A percentile compares a stretch with the other conserved stretches of the same genome.
Evolutionary conservation across 179 eudicot species (phyloP).

Genomic region (Spergularia azorica): DNA sequence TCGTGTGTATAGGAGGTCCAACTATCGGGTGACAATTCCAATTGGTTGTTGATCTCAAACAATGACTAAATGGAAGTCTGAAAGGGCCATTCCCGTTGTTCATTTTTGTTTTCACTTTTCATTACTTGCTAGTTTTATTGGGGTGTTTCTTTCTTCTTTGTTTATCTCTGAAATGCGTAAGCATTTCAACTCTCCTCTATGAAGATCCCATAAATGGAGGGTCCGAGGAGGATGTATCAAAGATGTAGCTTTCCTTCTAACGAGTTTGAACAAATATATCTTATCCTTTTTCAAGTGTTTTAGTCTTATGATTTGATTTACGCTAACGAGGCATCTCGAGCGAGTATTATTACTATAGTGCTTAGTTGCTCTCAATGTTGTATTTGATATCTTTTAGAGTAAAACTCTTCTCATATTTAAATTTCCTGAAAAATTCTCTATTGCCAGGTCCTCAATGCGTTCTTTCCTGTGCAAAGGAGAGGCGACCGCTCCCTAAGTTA

Average conservation of each 20-base stretch:
- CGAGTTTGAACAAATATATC: not conserved
- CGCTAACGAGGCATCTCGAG: not conserved
- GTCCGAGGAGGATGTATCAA: not conserved
- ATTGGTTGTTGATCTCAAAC: not conserved
- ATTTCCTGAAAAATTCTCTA: not conserved
- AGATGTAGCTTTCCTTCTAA: not conserved
- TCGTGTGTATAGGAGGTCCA: not conserved
- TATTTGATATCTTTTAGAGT: not conserved
- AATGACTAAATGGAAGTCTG: not conserved
- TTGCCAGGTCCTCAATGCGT: constrained; percentile 90
- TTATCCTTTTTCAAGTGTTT: not conserved
- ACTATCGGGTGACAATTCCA: not conserved
- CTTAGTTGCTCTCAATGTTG: not conserved
- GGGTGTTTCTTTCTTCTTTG: not conserved
- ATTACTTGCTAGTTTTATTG: not conserved
- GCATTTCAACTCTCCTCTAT: not conserved
- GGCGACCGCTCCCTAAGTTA: constrained; percentile 67
- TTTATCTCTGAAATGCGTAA: not conserved
- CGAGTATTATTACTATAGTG: not conserved
- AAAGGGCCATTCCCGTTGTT: not conserved
- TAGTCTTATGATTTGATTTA: not conserved
- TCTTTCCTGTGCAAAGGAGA: constrained; percentile 92
- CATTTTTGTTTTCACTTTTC: not conserved
- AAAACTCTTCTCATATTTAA: not conserved
- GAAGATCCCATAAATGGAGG: not conserved